Base-by-base conservation (phyloP, 495 filamentous ascomycete genomes). In the Lophiotrema nucula region DNA sequence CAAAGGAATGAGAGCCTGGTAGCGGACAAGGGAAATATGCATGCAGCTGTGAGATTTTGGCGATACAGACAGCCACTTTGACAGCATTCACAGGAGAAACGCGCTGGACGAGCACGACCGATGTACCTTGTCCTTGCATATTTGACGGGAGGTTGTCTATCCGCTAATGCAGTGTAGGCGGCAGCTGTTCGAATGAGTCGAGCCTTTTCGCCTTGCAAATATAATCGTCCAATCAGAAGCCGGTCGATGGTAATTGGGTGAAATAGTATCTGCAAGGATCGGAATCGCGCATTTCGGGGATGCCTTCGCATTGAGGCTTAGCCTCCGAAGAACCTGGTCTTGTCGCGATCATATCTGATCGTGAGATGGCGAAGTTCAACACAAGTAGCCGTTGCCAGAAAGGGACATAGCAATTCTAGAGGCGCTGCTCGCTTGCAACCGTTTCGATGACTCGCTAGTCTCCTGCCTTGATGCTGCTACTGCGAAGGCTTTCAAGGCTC, bases 31-130 rank as follows among this genome's bases (percentile, higher is more conserved):
- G 50, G 49, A 50, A 46, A 33, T 44, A 33, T 24, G 57, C 49
- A 60, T 60, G 49, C 42, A 42, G 19, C 46, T 41, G 56, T 49
- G 43, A 54, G 50, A 48, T 54, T 60, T 26, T 47, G 47, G 50
- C 42, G 57, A 60, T 41, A 60, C 49, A 60, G 31, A 54, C 18
- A 24, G 42, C 44, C 13, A 21, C 35, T 24, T 48, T 39, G 50
- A 47, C 35, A 43, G 41, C 35, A 52, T 18, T 33, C 25, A 21
- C 28, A 21, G 19, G 10, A 6, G 39, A 12, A 11, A 21, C 39
- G 8, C 19, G 39, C 39, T 11, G 39, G 54, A 22, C 31, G 47
- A 52, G 50, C 55, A 58, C 47, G 57, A 60, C 43, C 25, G 56
- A 27, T 22, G 23, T 23, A 31, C 53, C 28, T 50, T 21, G 35